phyloP scores from a whole-genome alignment of 805 yeast species.

The Metschnikowia santaceciliae region DNA sequence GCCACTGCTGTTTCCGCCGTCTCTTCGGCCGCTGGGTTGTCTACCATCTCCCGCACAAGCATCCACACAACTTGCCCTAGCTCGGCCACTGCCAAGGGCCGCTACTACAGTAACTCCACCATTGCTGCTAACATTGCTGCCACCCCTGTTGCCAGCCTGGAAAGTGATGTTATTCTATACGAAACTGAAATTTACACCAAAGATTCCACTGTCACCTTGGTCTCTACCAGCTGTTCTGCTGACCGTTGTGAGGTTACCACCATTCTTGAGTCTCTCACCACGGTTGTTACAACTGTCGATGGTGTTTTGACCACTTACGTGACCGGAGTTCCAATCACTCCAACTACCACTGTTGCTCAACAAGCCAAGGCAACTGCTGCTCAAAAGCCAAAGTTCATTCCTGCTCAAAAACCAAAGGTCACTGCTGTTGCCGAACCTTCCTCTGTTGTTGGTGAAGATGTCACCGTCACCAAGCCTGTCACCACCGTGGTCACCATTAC shows the following conservation, averaged over 20 bases:
- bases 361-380: conserved; percentile 3
- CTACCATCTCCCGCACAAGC: conserved; percentile 16
- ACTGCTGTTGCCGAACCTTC: conserved; percentile 1
- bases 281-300: conserved; percentile 35
- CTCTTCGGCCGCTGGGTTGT: conserved; percentile 6
- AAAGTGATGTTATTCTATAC: conserved; percentile 7
- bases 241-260: conserved; percentile 32
- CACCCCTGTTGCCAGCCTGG: background rate
- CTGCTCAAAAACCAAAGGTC: conserved; percentile 1
- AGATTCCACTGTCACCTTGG: conserved; percentile 11
- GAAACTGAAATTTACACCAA: conserved; percentile 14
- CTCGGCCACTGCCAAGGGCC: background rate
- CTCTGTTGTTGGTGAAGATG: conserved; percentile 1
- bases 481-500: conserved; percentile 25
- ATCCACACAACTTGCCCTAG: conserved; percentile 14
- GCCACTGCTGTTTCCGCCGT: conserved; percentile 5
- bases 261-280: conserved; percentile 26
- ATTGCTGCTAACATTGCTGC: background rate
- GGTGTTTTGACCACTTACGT: conserved; percentile 39
- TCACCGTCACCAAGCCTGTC: conserved; percentile 5
- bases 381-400: background rate
- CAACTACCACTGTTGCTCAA: background rate
- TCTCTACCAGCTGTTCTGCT: conserved; percentile 30
- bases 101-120: conserved; percentile 12
- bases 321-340: conserved; percentile 26